Conservation (phyloP, 495 filamentous ascomycete species). For the Lepraria neglecta region DNA sequence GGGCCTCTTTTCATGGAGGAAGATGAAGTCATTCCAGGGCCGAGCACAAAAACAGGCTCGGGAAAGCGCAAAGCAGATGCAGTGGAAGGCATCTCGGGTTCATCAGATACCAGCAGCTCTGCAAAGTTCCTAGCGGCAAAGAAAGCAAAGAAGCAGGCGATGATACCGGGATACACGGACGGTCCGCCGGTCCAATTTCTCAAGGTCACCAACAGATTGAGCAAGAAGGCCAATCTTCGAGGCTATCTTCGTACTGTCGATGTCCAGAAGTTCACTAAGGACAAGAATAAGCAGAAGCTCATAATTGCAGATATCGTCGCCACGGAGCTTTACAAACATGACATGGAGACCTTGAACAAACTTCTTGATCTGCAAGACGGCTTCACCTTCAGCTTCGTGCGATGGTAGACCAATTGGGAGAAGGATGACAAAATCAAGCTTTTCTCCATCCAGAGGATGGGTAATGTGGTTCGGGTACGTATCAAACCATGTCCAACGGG, state of each 20-base stretch:
- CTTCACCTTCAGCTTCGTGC: not conserved
- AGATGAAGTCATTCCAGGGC: not conserved
- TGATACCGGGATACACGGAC: not conserved
- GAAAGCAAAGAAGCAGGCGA: not conserved
- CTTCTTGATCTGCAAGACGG: not conserved
- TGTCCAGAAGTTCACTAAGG: not conserved
- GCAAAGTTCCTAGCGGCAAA: not conserved
- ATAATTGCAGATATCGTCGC: conserved; percentile 18
- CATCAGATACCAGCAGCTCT: no score
- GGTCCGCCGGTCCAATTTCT: not conserved
- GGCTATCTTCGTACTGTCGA: conserved; percentile 6
- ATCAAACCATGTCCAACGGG: not conserved
- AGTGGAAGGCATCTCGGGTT: not conserved
- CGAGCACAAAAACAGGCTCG: not conserved
- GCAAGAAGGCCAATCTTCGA: not conserved
- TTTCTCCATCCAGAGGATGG: conserved; percentile 11
- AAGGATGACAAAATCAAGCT: not conserved
- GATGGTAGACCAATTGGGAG: not conserved
- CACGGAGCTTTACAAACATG: conserved; percentile 11
- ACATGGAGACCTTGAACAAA: not conserved
- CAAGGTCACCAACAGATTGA: not conserved
- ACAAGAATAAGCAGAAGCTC: conserved; percentile 3
- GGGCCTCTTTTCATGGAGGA: no score
- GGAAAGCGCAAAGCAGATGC: not conserved
- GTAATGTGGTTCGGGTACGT: conserved; percentile 2